These are phyloP conservation scores for Voacanga thouarsii DNA, from an alignment of 257 asterid species.

Conservation along the genomic window DNA sequence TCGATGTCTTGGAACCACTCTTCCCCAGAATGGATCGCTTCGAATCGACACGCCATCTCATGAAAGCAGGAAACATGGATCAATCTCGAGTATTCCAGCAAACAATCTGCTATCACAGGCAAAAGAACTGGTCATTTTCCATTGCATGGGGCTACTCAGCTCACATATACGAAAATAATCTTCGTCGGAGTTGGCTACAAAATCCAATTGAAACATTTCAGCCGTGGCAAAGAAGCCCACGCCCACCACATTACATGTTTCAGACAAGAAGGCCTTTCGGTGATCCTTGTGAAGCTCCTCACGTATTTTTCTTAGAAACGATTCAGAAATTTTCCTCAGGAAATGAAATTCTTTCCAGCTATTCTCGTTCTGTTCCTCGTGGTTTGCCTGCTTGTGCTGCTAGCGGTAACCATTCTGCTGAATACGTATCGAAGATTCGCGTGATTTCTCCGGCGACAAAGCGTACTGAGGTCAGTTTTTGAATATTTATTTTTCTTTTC, in stretches of 20 bases:
- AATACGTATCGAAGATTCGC: constrained; percentile 29
- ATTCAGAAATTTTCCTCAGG: constrained; percentile 20
- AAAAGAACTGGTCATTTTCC: constrained; percentile 55
- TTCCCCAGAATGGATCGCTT: constrained; percentile 33
- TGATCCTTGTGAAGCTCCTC: constrained; percentile 57
- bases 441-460: constrained; percentile 32
- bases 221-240: constrained; percentile 29
- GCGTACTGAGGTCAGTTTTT: constrained; percentile 25
- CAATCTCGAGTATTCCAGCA: constrained; percentile 43
- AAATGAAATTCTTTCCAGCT: constrained; percentile 17
- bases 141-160: constrained; percentile 44
- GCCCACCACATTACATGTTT: constrained; percentile 51
- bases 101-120: constrained; percentile 43
- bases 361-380: constrained; percentile 16
- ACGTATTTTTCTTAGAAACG: constrained; percentile 40
- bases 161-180: constrained; percentile 34
- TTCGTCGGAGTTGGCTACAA: constrained; percentile 29
- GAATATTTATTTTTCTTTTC: neutral
- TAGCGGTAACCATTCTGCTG: constrained; percentile 34
- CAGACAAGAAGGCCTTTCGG: constrained; percentile 40
- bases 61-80: constrained; percentile 35
- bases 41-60: constrained; percentile 25
- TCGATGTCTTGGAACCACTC: constrained; percentile 30
- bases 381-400: constrained; percentile 17
- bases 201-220: constrained; percentile 35